Conservation (phyloP, 352 stramenopile species). For the Globisporangium viniferum region DNA sequence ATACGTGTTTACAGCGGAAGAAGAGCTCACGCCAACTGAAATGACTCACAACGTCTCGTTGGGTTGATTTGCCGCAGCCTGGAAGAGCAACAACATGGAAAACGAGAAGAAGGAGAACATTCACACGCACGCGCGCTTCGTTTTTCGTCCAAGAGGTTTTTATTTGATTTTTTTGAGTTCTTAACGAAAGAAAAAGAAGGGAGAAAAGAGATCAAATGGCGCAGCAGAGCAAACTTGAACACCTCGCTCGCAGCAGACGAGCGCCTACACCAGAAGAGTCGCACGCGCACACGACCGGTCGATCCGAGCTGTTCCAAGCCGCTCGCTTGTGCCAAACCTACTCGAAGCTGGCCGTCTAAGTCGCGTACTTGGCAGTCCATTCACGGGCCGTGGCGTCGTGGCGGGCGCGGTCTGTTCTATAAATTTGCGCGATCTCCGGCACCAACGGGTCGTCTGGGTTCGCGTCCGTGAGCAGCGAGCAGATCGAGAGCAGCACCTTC, state of each 20-base stretch:
- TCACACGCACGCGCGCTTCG: background rate
- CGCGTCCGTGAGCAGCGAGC: slow-evolving; percentile 98
- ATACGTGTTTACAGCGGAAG: background rate
- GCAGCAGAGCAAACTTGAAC: slow-evolving; percentile 8
- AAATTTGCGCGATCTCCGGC: slow-evolving; percentile 92
- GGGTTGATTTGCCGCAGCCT: background rate
- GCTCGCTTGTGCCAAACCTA: slow-evolving; percentile 10
- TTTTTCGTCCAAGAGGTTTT: slow-evolving; percentile 13
- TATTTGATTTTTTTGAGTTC: slow-evolving; percentile 5
- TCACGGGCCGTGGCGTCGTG: slow-evolving; percentile 96
- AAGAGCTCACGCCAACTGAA: background rate
- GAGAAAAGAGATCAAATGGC: slow-evolving; percentile 13
- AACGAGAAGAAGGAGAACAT: background rate
- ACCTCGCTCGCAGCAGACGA: background rate
- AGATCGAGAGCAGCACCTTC: slow-evolving; percentile 99
- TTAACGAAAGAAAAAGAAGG: slow-evolving; percentile 14
- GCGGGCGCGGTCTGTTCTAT: slow-evolving; percentile 90
- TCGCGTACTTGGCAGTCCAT: slow-evolving; percentile 98
- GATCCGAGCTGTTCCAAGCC: slow-evolving; percentile 1
- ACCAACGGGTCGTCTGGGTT: slow-evolving; percentile 99
- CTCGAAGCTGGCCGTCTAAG: slow-evolving; percentile 70
- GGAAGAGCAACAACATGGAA: background rate
- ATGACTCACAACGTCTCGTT: background rate
- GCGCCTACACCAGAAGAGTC: slow-evolving; percentile 1
- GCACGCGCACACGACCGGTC: background rate